Conservation (phyloP, 1,284 basidiomycete genomes). For the Phellinidium pouzarii region DNA sequence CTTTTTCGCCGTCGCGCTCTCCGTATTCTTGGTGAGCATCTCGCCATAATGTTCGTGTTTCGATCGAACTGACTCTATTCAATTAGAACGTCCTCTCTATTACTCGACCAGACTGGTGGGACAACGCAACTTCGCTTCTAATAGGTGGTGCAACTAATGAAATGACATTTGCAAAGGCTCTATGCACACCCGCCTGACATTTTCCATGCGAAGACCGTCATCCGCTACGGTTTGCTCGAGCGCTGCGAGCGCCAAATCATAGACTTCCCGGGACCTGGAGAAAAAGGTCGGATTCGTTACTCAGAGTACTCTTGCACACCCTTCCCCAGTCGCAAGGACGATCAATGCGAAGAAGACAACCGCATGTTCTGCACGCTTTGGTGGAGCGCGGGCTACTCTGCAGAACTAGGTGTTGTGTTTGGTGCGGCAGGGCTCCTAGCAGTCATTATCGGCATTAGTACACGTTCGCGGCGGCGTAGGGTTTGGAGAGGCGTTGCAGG, state of each 20-base stretch:
- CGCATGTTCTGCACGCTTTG: slow-evolving; percentile 56
- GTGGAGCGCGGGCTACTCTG: slow-evolving; percentile 61
- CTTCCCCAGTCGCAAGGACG: slow-evolving; percentile 56
- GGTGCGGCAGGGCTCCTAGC: slow-evolving; percentile 49
- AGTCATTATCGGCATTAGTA: slow-evolving; percentile 62
- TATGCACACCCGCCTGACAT: slow-evolving; percentile 43
- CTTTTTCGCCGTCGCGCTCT: slow-evolving; percentile 44
- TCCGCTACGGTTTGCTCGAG: slow-evolving; percentile 51
- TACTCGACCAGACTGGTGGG: slow-evolving; percentile 59
- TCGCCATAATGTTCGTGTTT: slow-evolving; percentile 4
- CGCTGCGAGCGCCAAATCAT: slow-evolving; percentile 51
- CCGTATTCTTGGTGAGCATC: slow-evolving; percentile 45
- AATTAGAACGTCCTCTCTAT: slow-evolving; percentile 52
- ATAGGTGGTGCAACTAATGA: slow-evolving; percentile 21
- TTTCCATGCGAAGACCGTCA: slow-evolving; percentile 39
- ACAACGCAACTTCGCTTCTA: slow-evolving; percentile 19
- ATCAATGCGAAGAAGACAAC: slow-evolving; percentile 46
- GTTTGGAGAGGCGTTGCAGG: slow-evolving; percentile 68
- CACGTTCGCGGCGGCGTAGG: slow-evolving; percentile 61
- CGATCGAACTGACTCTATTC: slow-evolving; percentile 1
- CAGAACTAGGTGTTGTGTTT: slow-evolving; percentile 57
- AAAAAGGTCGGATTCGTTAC: slow-evolving; percentile 41
- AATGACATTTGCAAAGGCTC: slow-evolving; percentile 43
- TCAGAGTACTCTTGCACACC: slow-evolving; percentile 53
- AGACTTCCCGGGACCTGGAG: slow-evolving; percentile 40